Conservation (phyloP, 2,329 filamentous ascomycete genomes). For the Neurospora crassa region DNA sequence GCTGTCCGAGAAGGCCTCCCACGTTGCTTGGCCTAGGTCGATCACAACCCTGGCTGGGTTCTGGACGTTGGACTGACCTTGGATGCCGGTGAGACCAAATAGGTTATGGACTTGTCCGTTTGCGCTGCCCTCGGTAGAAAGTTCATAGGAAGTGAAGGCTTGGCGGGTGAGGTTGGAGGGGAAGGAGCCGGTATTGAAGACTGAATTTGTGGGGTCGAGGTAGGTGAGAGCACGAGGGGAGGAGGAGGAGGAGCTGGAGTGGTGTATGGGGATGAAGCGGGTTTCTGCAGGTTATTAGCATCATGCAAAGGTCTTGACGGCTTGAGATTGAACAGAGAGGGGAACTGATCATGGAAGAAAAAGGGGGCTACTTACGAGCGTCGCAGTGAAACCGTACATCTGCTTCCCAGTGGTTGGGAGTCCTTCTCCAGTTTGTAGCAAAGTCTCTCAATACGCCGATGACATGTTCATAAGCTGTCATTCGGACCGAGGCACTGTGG, state of each 20-base stretch:
- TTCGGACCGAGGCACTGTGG: background rate
- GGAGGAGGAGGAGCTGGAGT: background rate
- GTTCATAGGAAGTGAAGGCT: background rate
- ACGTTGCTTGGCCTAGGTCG: background rate
- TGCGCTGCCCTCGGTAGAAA: background rate
- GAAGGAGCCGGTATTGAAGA: background rate
- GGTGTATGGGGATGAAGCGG: background rate
- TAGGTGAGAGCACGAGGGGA: background rate
- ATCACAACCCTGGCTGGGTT: constrained; percentile 1
- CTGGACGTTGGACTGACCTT: background rate
- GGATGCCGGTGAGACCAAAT: background rate
- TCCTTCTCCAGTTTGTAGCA: constrained; percentile 3
- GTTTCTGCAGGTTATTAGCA: background rate
- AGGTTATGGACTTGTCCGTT: background rate
- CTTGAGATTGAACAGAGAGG: background rate
- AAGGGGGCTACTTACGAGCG: background rate
- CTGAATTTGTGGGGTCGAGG: constrained; percentile 3
- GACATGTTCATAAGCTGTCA: background rate
- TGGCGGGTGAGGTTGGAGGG: background rate
- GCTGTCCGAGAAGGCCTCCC: background rate
- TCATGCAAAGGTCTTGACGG: background rate
- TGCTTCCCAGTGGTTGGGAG: background rate
- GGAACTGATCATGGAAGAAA: background rate
- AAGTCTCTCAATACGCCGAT: background rate
- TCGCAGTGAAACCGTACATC: constrained; percentile 6